Conservation (phyloP, 805 yeast species). For the Starmera quercuum region DNA sequence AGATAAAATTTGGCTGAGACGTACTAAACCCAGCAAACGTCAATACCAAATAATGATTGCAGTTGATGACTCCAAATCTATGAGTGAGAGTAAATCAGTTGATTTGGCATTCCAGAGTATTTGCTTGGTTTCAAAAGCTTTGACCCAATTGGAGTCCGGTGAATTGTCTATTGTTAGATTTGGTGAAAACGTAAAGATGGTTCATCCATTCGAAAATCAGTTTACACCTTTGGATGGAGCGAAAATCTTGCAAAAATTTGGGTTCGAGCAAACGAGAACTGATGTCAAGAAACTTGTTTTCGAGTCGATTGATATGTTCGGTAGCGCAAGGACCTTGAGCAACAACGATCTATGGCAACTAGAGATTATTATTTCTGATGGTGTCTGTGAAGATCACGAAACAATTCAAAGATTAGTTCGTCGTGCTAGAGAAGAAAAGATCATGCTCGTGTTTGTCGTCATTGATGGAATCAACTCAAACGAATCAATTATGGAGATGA, state of each 20-base stretch:
- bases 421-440: conserved; percentile 82
- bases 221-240: conserved; percentile 83
- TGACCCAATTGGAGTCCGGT: conserved; percentile 91
- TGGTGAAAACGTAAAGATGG: conserved; percentile 76
- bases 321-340: conserved; percentile 39
- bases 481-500: conserved; percentile 90
- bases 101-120: conserved; percentile 92
- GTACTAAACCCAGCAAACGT: conserved; percentile 96
- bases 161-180: conserved; percentile 84
- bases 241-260: conserved; percentile 77
- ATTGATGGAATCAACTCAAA: conserved; percentile 82
- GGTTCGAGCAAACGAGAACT: conserved; percentile 82
- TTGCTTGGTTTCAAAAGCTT: conserved; percentile 87
- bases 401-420: conserved; percentile 78
- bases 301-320: conserved; percentile 67
- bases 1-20: conserved; percentile 95
- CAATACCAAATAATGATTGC: conserved; percentile 97
- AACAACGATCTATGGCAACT: conserved; percentile 80
- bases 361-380: conserved; percentile 90
- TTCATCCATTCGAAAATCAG: conserved; percentile 84
- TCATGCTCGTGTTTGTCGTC: conserved; percentile 91
- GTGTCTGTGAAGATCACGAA: conserved; percentile 93
- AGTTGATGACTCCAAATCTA: conserved; percentile 93
- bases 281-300: conserved; percentile 70
- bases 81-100: conserved; percentile 89